Evolutionary conservation across 495 filamentous ascomycete species (phyloP).

Genomic region (Thermothielavioides terrestris): DNA sequence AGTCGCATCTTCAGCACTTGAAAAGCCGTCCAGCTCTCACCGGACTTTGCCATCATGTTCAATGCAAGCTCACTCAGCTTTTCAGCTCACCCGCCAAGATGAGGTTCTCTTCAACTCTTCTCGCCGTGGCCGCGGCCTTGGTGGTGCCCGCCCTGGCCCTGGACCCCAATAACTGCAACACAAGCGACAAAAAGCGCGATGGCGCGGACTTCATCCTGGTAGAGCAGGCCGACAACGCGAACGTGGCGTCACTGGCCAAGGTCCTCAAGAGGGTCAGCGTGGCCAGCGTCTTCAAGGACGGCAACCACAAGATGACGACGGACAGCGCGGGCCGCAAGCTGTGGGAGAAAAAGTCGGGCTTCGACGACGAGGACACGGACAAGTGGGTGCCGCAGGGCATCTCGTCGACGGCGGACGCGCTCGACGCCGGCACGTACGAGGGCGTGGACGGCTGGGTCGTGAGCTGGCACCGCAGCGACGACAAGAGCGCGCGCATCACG

Average conservation of each 20-base stretch:
- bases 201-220: slow-evolving; percentile 9
- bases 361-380: slow-evolving; percentile 26
- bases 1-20: no score
- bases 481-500: slow-evolving; percentile 26
- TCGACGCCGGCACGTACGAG: slow-evolving; percentile 25
- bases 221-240: slow-evolving; percentile 16
- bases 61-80: no score
- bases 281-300: slow-evolving; percentile 25
- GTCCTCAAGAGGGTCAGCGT: slow-evolving; percentile 24
- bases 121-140: no score
- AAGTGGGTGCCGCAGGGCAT: slow-evolving; percentile 37
- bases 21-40: no score
- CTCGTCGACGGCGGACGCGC: slow-evolving; percentile 31
- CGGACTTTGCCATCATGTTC: no score
- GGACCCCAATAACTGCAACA: slow-evolving; percentile 9
- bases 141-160: neutral
- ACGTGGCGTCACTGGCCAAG: slow-evolving; percentile 14
- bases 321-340: slow-evolving; percentile 14
- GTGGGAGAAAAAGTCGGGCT: slow-evolving; percentile 22
- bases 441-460: slow-evolving; percentile 29
- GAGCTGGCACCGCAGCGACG: slow-evolving; percentile 31
- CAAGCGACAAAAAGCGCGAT: neutral
- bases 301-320: slow-evolving; percentile 29
- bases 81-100: no score
- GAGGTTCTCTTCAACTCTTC: no score